Percentiles rank a stretch among this genome's conserved stretches.
These are phyloP conservation scores for Aureobasidium namibiae DNA, from an alignment of 2,329 filamentous ascomycete species.

Conservation along the genomic window DNA sequence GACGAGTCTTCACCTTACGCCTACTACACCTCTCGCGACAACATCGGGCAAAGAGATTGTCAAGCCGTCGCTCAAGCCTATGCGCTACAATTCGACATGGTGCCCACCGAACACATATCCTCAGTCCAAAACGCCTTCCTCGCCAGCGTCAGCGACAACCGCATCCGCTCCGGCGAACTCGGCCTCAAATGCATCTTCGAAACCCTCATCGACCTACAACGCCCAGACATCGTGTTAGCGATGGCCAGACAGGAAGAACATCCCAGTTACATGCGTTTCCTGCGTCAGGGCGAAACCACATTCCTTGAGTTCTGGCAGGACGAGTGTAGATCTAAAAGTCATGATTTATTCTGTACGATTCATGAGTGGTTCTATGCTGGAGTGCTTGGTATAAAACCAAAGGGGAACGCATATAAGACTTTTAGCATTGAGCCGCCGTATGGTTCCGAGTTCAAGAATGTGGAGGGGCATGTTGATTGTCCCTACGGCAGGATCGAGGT, in stretches of 20 bases:
- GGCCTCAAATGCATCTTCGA: conserved; percentile 36
- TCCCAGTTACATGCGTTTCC: conserved; percentile 41
- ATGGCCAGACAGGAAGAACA: conserved; percentile 42
- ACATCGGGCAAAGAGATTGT: conserved; percentile 25
- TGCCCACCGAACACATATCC: conserved; percentile 20
- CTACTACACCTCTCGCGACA: conserved; percentile 33
- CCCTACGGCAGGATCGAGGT: conserved; percentile 32
- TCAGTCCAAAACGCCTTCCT: conserved; percentile 26
- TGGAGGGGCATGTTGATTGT: conserved; percentile 32
- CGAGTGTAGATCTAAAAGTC: conserved; percentile 36
- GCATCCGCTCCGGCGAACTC: conserved; percentile 35
- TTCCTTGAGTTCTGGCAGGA: conserved; percentile 39
- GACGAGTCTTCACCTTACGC: conserved; percentile 26
- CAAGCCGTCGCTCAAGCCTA: conserved; percentile 34
- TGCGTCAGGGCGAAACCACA: conserved; percentile 37
- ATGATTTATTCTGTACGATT: conserved; percentile 41
- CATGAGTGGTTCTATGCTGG: conserved; percentile 42
- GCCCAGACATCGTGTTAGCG: conserved; percentile 33
- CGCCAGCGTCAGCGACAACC: conserved; percentile 21
- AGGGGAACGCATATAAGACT: conserved; percentile 32
- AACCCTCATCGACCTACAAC: conserved; percentile 33
- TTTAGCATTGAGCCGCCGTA: conserved; percentile 34
- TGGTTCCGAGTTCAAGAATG: conserved; percentile 32
- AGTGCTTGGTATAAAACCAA: conserved; percentile 31
- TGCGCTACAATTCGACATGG: conserved; percentile 29